Evolutionary conservation across 768 basidiomycete species (phyloP).

Genomic region (Phanerochaete sordida): DNA sequence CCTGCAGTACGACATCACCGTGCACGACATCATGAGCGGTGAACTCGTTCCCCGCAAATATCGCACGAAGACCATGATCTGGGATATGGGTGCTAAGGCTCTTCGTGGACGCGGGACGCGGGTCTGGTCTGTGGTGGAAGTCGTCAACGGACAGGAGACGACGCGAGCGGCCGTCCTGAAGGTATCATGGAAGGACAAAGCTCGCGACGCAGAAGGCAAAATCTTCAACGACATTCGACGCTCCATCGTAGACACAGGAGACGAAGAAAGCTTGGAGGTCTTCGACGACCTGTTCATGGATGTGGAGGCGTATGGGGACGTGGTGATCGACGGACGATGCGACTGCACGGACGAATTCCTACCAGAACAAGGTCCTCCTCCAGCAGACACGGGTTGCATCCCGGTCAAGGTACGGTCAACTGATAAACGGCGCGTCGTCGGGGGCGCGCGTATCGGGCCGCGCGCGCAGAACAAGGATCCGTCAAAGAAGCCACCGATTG

Average conservation of each 20-base stretch:
- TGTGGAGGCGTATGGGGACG: background rate
- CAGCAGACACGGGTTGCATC: too few species aligned
- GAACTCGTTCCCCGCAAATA: background rate
- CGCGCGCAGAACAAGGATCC: too few species aligned
- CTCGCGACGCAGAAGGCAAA: background rate
- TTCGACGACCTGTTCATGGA: too few species aligned
- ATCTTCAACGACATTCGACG: background rate
- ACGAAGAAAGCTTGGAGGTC: background rate
- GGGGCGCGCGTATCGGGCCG: too few species aligned
- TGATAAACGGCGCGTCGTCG: too few species aligned
- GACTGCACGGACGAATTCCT: background rate
- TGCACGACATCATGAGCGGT: background rate
- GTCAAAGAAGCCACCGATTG: background rate
- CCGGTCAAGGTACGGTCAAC: too few species aligned
- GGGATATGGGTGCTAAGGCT: background rate
- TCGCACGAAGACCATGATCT: background rate
- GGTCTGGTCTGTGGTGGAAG: constrained; percentile 2
- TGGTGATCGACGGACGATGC: background rate
- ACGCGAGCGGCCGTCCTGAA: background rate
- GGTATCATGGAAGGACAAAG: background rate
- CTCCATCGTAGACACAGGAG: too few species aligned
- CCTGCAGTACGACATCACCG: background rate
- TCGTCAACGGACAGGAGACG: background rate
- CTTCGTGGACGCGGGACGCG: constrained; percentile 1
- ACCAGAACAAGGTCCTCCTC: too few species aligned